These are phyloP conservation scores for Antrodiella citrinella DNA, from an alignment of 768 basidiomycete genomes.

Conservation along the genomic window DNA sequence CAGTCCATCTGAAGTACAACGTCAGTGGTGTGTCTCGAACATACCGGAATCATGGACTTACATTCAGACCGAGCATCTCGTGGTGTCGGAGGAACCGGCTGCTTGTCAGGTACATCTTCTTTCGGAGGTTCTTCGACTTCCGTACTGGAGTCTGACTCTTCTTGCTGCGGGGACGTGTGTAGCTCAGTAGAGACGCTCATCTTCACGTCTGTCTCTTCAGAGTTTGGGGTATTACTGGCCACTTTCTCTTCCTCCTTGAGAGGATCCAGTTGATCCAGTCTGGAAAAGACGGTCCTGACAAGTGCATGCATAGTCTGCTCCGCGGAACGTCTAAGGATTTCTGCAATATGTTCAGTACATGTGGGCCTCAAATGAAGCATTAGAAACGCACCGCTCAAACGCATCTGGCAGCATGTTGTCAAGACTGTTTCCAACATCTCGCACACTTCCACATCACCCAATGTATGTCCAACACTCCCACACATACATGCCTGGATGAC, in stretches of 20 bases:
- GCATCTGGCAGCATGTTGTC: constrained; percentile 94
- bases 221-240: constrained; percentile 38
- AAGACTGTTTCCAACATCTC: constrained; percentile 98
- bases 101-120: no score
- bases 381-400: constrained; percentile 81
- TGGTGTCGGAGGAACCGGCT: constrained; percentile 13
- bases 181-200: constrained; percentile 45
- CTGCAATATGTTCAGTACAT: constrained; percentile 30
- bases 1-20: constrained; percentile 86
- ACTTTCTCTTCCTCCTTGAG: constrained; percentile 62
- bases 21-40: constrained; percentile 8
- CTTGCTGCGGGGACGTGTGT: not conserved
- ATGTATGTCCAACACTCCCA: constrained; percentile 52
- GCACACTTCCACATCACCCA: constrained; percentile 92
- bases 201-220: constrained; percentile 46
- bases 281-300: constrained; percentile 72
- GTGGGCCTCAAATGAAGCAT: constrained; percentile 1
- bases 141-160: no score
- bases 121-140: no score
- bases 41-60: not conserved
- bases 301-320: constrained; percentile 86
- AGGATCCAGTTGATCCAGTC: constrained; percentile 62
- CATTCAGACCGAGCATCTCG: constrained; percentile 8
- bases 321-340: constrained; percentile 79
- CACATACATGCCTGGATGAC: constrained; percentile 83